Conservation (phyloP, 2,329 filamentous ascomycete genomes). For the Zymoseptoria pseudotritici region DNA sequence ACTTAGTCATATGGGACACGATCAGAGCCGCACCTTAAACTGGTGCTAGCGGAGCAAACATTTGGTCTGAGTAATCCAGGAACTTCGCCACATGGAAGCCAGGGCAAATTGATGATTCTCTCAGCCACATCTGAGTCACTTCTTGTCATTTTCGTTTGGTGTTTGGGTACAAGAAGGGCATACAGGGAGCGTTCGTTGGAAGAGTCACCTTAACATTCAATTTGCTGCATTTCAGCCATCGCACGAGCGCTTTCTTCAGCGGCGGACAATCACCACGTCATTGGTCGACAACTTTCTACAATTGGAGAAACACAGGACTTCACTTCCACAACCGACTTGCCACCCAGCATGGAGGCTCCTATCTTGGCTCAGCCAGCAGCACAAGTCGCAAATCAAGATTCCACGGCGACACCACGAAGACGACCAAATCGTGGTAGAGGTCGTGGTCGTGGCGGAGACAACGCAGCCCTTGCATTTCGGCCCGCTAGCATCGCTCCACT, state of each 20-base stretch:
- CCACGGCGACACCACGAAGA: conserved; percentile 5
- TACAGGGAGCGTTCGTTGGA: neutral
- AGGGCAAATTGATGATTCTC: neutral
- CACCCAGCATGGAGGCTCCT: conserved; percentile 8
- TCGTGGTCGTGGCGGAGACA: conserved; percentile 18
- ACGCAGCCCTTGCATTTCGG: conserved; percentile 23
- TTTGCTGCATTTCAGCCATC: neutral
- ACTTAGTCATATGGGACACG: too few relatives aligned
- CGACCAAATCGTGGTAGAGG: conserved; percentile 24
- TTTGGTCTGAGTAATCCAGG: neutral
- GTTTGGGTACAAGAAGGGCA: neutral
- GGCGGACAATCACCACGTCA: too few relatives aligned
- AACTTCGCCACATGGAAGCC: neutral
- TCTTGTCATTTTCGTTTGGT: neutral
- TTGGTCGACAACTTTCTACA: too few relatives aligned
- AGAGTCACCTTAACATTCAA: neutral
- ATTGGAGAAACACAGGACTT: neutral
- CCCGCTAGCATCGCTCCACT: conserved; percentile 28
- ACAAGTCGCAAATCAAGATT: conserved; percentile 3
- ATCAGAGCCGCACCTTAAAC: neutral
- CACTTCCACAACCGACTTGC: neutral
- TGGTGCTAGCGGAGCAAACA: neutral
- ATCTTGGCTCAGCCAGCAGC: conserved; percentile 2
- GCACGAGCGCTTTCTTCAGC: too few relatives aligned
- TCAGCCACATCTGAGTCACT: neutral